A percentile compares a stretch with the other conserved stretches of the same genome.
These are phyloP conservation scores for Ramaria sp. DNA, from an alignment of 768 basidiomycete genomes.

Conservation along the genomic window DNA sequence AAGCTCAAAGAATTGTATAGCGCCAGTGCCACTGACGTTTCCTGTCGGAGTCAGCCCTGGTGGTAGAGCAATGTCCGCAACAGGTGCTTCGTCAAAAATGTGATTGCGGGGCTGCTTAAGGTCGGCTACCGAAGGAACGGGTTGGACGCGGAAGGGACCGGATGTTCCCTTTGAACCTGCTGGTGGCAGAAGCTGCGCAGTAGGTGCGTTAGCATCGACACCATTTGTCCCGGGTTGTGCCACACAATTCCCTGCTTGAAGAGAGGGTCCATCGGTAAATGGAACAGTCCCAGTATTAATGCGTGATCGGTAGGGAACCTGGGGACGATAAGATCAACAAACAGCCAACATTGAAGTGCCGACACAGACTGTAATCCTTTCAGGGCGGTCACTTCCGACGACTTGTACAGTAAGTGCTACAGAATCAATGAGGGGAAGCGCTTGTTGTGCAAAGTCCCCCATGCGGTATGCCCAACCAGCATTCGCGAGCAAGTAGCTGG, in stretches of 20 bases:
- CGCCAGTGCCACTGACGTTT: conserved; percentile 35
- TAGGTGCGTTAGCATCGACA: conserved; percentile 16
- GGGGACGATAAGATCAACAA: conserved; percentile 6
- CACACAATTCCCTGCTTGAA: conserved; percentile 42
- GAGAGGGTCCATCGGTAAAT: conserved; percentile 41
- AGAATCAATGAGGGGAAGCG: conserved; percentile 39
- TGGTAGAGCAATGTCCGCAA: conserved; percentile 30
- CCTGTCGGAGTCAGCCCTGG: conserved; percentile 24
- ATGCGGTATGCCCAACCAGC: conserved; percentile 21
- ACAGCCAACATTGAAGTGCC: neutral
- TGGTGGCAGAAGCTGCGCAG: neutral
- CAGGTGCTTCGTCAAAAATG: conserved; percentile 34
- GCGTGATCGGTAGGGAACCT: conserved; percentile 52
- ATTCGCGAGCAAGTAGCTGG: conserved; percentile 20
- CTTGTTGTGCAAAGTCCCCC: conserved; percentile 43
- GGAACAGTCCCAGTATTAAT: conserved; percentile 32
- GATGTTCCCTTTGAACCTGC: neutral
- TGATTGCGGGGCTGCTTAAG: conserved; percentile 34
- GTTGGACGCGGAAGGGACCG: conserved; percentile 15
- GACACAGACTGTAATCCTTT: conserved; percentile 34
- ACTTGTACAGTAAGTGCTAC: conserved; percentile 39
- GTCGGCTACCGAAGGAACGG: conserved; percentile 10
- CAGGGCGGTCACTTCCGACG: conserved; percentile 25
- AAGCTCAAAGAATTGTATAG: conserved; percentile 46
- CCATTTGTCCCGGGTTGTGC: conserved; percentile 40